Base-by-base conservation (phyloP, 768 basidiomycete species). In the Mrakia frigida region DNA sequence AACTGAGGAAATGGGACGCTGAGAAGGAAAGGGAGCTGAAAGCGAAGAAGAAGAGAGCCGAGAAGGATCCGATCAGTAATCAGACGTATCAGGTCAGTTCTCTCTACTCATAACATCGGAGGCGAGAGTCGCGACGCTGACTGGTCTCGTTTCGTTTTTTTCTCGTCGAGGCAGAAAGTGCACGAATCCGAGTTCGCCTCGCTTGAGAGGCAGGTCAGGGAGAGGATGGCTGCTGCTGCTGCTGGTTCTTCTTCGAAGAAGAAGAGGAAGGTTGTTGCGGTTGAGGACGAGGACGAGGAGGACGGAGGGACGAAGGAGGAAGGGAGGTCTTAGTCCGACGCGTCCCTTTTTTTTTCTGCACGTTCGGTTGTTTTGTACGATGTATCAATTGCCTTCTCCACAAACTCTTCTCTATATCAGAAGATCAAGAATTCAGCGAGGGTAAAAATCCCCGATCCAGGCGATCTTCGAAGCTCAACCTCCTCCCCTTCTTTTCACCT, bases 1-100 rank as follows among this genome's bases (percentile, higher is more conserved):
- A 72, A 14, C 33, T 72, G 50, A 53, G 71, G 50, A 72, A 72
- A 39, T 72, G 71, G 71, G 71, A 72, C 23, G 71, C 23, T 2
- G 71, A 53, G 13, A 50, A 31, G 28, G 53, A 72, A 13, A 50
- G 71, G 37, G 71, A 72, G 2, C 37, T 41, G 33, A 72, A 72
- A 39, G 50, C 52, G 1, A 72, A 72, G 59, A 60, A 72, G 59
- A 72, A 72, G 50, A 53, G 52, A 37, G 50, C 52, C 1, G 59
- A 72, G 59, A 60, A 53, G 39, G 71, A 60, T 10, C 71, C 71
- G 11, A 9, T 72, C 3, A 46, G 50, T 28, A 53, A 72, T 53
- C 50, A 56, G 31, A 33, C 50, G 23, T 72, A 72, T 72, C 52
- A 72, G 50, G 71, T 72, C 4, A 25, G 71, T 72, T n/a, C 43